Percentiles rank a stretch among this genome's conserved stretches.
Evolutionary conservation across 75 land plant genomes (phyloP).

Genomic region (Gnetum montanum): DNA sequence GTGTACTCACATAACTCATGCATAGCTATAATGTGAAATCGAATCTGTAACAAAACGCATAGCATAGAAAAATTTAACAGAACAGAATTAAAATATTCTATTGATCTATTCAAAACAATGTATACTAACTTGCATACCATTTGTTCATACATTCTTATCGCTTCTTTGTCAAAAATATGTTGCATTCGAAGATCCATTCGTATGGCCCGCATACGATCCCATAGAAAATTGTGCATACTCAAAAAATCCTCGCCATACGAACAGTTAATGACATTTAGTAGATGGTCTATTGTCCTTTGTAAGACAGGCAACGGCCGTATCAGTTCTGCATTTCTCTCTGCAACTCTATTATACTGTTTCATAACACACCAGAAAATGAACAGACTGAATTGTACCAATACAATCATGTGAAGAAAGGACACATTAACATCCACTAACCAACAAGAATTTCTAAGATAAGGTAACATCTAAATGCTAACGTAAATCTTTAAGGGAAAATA

Average conservation of each 20-base stretch:
- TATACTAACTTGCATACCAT: slow-evolving; percentile 43
- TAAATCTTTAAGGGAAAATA: too few species aligned
- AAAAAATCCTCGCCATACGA: slow-evolving; percentile 68
- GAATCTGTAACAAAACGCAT: slow-evolving; percentile 56
- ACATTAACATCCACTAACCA: too few species aligned
- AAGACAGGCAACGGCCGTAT: slow-evolving; percentile 85
- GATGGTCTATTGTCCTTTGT: slow-evolving; percentile 67
- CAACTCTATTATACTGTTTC: slow-evolving; percentile 84
- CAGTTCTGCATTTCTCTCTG: slow-evolving; percentile 73
- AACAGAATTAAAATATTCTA: background rate
- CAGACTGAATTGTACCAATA: too few species aligned
- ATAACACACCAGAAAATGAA: too few species aligned
- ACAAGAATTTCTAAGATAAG: too few species aligned
- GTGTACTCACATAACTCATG: slow-evolving; percentile 92
- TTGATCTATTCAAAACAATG: background rate
- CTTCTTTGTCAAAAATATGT: slow-evolving; percentile 69
- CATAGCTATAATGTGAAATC: slow-evolving; percentile 95
- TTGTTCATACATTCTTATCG: slow-evolving; percentile 90
- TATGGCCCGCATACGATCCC: slow-evolving; percentile 97
- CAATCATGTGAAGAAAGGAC: too few species aligned
- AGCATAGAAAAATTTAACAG: too few species aligned
- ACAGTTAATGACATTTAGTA: slow-evolving; percentile 54
- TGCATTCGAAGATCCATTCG: slow-evolving; percentile 98
- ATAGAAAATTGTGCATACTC: slow-evolving; percentile 76
- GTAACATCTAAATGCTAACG: too few species aligned